phyloP scores from a whole-genome alignment of 495 filamentous ascomycete genomes.

The Neurospora sublineolata region DNA sequence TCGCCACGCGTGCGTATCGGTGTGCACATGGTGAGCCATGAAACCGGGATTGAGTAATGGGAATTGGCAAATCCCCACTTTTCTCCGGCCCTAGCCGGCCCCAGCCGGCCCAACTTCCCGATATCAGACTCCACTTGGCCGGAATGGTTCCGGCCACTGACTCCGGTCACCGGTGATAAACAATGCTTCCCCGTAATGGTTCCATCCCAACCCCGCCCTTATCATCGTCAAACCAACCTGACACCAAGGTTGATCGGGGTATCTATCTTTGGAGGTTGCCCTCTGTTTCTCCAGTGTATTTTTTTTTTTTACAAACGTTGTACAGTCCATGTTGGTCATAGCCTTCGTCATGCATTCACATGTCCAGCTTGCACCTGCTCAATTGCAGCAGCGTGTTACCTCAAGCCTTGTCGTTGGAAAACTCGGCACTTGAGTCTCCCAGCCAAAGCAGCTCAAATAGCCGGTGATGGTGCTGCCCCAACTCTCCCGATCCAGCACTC shows the following conservation, averaged over 20 bases:
- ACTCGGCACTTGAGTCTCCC: neutral
- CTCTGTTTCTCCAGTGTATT: neutral
- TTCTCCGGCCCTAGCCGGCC: slow-evolving; percentile 26
- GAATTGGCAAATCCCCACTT: slow-evolving; percentile 11
- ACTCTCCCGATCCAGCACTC: slow-evolving; percentile 12
- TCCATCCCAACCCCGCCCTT: neutral
- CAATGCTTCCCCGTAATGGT: neutral
- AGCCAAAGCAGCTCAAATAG: slow-evolving; percentile 24
- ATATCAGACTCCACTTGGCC: slow-evolving; percentile 13
- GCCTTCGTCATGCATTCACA: neutral
- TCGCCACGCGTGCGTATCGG: neutral
- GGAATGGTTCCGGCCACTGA: slow-evolving; percentile 23
- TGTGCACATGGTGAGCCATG: neutral
- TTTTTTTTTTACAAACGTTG: neutral
- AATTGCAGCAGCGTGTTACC: neutral
- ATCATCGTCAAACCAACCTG: neutral
- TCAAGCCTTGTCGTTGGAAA: neutral
- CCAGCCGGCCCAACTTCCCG: slow-evolving; percentile 14
- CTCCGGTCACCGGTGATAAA: neutral
- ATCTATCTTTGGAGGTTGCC: neutral
- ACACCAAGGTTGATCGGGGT: neutral
- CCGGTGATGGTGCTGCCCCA: slow-evolving; percentile 22
- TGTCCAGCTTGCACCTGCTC: neutral
- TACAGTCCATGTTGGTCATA: neutral
- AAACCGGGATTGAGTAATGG: slow-evolving; percentile 13